A percentile compares a stretch with the other conserved stretches of the same genome.
Evolutionary conservation across 352 stramenopile genomes (phyloP).

Genomic region (Globisporangium iwayamae): DNA sequence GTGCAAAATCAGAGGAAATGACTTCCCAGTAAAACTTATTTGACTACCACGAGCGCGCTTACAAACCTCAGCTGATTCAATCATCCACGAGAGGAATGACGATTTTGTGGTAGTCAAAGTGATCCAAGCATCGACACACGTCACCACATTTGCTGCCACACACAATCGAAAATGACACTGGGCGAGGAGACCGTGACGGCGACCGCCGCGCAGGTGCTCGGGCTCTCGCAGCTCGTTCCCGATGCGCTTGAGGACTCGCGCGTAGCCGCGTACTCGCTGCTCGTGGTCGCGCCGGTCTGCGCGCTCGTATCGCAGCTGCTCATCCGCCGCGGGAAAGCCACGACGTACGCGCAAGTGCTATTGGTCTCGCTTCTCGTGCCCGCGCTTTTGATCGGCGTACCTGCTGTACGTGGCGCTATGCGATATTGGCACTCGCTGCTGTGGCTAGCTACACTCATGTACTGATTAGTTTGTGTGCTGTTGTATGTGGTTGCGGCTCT

Average conservation of each 20-base stretch:
- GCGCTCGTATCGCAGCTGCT: slow-evolving; percentile 33
- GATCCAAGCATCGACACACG: not conserved
- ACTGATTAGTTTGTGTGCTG: not conserved
- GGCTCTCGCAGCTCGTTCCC: slow-evolving; percentile 41
- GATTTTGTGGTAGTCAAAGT: not conserved
- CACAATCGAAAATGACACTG: not conserved
- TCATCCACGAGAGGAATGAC: not conserved
- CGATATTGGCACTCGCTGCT: not conserved
- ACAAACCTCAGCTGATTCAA: no score
- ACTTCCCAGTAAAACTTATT: not conserved
- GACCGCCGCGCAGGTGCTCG: slow-evolving; percentile 7
- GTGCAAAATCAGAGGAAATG: not conserved
- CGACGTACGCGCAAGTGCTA: slow-evolving; percentile 38
- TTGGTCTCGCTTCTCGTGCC: slow-evolving; percentile 42
- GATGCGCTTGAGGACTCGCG: slow-evolving; percentile 46
- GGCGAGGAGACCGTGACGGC: slow-evolving; percentile 1
- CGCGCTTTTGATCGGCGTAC: slow-evolving; percentile 32
- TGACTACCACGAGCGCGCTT: not conserved
- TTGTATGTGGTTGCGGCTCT: not conserved
- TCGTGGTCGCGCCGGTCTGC: slow-evolving; percentile 41
- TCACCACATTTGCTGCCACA: slow-evolving; percentile 5
- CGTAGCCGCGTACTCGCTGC: slow-evolving; percentile 37
- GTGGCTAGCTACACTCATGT: not conserved
- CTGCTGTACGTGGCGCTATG: slow-evolving; percentile 23
- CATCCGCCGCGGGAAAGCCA: slow-evolving; percentile 35